Base-by-base conservation (phyloP, 2,329 filamentous ascomycete species). In the Colletotrichum neosansevieriae region DNA sequence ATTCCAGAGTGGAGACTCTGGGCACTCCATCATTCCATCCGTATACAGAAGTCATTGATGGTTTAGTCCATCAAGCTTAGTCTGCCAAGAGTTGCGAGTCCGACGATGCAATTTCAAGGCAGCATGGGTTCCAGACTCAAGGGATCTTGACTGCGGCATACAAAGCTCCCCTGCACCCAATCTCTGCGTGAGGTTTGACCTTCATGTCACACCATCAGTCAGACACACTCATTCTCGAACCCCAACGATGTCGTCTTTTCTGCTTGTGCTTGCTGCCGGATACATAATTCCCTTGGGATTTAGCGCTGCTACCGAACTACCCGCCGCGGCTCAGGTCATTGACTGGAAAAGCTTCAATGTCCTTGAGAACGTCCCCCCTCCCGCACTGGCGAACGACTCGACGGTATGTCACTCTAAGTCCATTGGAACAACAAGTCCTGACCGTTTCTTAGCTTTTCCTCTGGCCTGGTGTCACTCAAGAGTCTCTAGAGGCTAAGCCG, bases 281-380 rank as follows among this genome's bases (percentile, higher is more conserved):
- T 9, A 29, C 0, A 19, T 51, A 6, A 21, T 51, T 9, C 21
- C 47, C 47, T 21, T 51, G 19, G 47, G 47, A 5, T 15, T 51
- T 34, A 29, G 47, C 29, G 19, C 21, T 29, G 47, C 47, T 51
- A 29, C 47, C 47, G 47, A 51, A 51, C 21, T 51, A 29, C 47
- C 47, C 19, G 47, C 24, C 47, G 29, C 47, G n/a, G 82, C 80
- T 6, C 81, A 83, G 63, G 65, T 83, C 44, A 79, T 85, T 50
- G 76, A 83, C 71, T 80, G 82, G 72, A 80, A 74, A 69, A 76
- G 74, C 17, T 82, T 84, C 75, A 83, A 82, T 71, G 80, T 78
- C 21, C 71, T 85, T 34, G 71, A 77, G 0, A 72, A 70, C 2
- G 83, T 84, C 6, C 74, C 72, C 17, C 81, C 81, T 6, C 76